Conservation (phyloP, 2,329 filamentous ascomycete genomes). For the Rhinocladiella similis region DNA sequence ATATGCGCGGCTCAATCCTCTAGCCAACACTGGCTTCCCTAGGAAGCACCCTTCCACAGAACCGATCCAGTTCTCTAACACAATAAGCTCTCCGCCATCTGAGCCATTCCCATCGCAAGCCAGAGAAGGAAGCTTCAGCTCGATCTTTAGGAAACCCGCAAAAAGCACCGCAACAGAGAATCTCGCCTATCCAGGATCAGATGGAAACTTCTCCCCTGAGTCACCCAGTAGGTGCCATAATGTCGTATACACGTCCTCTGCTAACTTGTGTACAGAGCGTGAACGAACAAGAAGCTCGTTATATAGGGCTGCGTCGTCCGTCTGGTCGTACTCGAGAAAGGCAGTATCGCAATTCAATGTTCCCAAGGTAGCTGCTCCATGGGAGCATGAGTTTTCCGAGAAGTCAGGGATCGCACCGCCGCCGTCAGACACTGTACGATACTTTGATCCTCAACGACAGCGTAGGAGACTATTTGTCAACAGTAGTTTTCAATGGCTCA, state of each 20-base stretch:
- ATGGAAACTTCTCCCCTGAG: not conserved
- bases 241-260: too few species aligned
- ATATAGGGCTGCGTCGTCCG: conserved; percentile 13
- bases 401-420: conserved; percentile 10
- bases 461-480: conserved; percentile 18
- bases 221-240: conserved; percentile 6
- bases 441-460: conserved; percentile 21
- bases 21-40: not conserved
- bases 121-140: conserved; percentile 1
- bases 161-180: not conserved
- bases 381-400: conserved; percentile 21
- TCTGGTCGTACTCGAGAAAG: conserved; percentile 2
- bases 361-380: conserved; percentile 16
- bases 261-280: conserved; percentile 5
- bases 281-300: conserved; percentile 14
- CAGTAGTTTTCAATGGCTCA: conserved; percentile 18
- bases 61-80: conserved; percentile 12
- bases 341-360: conserved; percentile 20
- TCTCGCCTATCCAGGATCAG: conserved; percentile 5
- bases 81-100: conserved; percentile 2
- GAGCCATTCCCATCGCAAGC: not conserved
- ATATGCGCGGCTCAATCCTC: conserved; percentile 14
- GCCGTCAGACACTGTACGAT: conserved; percentile 15
- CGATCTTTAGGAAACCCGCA: not conserved
- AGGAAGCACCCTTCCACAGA: not conserved